Base-by-base conservation (phyloP, 73 alveolate genomes). In the Stentor roeselii region DNA sequence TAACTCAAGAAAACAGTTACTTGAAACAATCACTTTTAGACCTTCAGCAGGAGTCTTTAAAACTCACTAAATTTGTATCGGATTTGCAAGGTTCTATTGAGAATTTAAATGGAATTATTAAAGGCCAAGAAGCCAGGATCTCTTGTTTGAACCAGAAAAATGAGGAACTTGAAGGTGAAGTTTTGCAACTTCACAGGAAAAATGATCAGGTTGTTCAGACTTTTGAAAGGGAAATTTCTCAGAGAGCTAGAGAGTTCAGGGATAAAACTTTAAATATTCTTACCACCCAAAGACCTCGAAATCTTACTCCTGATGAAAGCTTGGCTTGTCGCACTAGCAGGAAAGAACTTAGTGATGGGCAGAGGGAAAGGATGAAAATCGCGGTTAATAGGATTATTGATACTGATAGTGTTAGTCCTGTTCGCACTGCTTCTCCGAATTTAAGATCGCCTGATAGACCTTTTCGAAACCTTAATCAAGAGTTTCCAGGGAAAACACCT, bases 371-470 rank as follows among this genome's bases (percentile, higher is more conserved):
- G 11, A 21, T 67, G 34, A 32, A 21, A 21, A 21, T 21, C 11
- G 37, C 80, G 21, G 80, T 32, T 30, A 21, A n/a, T 11, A 67
- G 41, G 2, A 21, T 67, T 15, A n/a, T 67, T 36, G 80, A 67
- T 21, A 27, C 80, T 30, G 34, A 21, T 1, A 27, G 15, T 67
- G 80, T 27, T 27, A 21, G 41, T 21, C 80, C 80, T 1, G 21
- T 67, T 1, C 0, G 80, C 21, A 40, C 34, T n/a, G 11, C 50
- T 11, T 67, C 80, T 30, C 80, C 80, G 14, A 67, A 27, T 1
- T 27, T 36, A 34, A 67, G 41, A 67, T 67, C 80, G 37, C 80
- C 80, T 27, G 80, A 67, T 21, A 67, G 80, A 67, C 41, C 80
- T 27, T 67, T 30, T 67, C n/a, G 37, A 34, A 6, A 6, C 6